Evolutionary conservation across 257 asterid genomes (phyloP).

Genomic region (Vinca minor): DNA sequence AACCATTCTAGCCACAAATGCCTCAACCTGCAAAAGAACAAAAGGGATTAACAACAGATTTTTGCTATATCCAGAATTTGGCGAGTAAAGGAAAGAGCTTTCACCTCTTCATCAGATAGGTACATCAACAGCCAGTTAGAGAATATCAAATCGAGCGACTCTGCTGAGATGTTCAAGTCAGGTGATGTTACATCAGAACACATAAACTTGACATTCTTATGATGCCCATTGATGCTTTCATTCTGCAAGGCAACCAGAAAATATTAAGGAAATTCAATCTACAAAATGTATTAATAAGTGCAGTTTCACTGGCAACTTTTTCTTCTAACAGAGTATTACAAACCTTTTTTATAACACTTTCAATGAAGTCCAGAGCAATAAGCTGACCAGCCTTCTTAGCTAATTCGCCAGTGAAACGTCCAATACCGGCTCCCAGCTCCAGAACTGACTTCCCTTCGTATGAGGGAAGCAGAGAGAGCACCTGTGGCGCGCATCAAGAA

Average conservation of each 20-base stretch:
- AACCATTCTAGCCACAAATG: slow-evolving; percentile 62
- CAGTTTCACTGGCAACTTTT: not conserved
- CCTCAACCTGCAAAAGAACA: slow-evolving; percentile 50
- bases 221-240: slow-evolving; percentile 53
- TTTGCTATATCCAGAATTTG: not conserved
- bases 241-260: slow-evolving; percentile 50
- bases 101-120: slow-evolving; percentile 87
- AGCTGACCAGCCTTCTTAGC: slow-evolving; percentile 63
- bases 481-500: slow-evolving; percentile 31
- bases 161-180: slow-evolving; percentile 57
- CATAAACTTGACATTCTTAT: slow-evolving; percentile 63
- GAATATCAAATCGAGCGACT: slow-evolving; percentile 70
- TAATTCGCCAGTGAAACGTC: slow-evolving; percentile 91
- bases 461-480: slow-evolving; percentile 75
- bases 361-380: slow-evolving; percentile 87
- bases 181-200: slow-evolving; percentile 93
- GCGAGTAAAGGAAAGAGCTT: slow-evolving; percentile 5
- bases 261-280: not conserved
- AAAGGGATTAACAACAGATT: not conserved
- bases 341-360: slow-evolving; percentile 71
- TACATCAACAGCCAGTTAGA: slow-evolving; percentile 97
- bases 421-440: slow-evolving; percentile 99
- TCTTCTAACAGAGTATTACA: slow-evolving; percentile 1
- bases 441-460: slow-evolving; percentile 72
- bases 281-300: not conserved